phyloP scores from a whole-genome alignment of 1,284 basidiomycete species.

The Lignosus rhinocerotis region DNA sequence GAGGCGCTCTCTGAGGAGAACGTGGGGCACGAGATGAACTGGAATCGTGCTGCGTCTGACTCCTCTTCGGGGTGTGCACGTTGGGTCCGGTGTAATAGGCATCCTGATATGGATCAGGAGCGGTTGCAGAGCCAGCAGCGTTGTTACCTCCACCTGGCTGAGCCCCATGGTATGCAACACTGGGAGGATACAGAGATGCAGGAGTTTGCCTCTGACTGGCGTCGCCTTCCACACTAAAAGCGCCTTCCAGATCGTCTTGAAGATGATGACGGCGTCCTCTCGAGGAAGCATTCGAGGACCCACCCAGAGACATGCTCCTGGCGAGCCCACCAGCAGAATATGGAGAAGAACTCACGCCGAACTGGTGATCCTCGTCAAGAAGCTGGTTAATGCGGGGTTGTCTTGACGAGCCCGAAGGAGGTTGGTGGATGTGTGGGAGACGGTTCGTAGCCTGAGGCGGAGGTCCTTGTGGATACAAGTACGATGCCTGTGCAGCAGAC shows the following conservation, averaged over 20 bases:
- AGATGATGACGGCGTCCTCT: constrained; percentile 43
- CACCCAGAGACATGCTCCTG: constrained; percentile 66
- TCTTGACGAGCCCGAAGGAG: constrained; percentile 42
- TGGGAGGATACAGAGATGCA: constrained; percentile 59
- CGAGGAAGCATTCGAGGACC: constrained; percentile 29
- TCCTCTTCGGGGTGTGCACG: constrained; percentile 53
- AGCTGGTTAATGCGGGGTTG: constrained; percentile 65
- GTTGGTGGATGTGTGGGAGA: constrained; percentile 33
- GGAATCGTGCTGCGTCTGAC: constrained; percentile 54
- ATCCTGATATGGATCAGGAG: constrained; percentile 57
- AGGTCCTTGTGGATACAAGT: constrained; percentile 43
- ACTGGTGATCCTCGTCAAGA: constrained; percentile 59
- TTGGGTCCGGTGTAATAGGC: constrained; percentile 60
- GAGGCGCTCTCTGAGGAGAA: constrained; percentile 58
- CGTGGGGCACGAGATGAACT: constrained; percentile 50
- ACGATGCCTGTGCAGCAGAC: constrained; percentile 49
- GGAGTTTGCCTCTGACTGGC: constrained; percentile 38
- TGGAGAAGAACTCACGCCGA: constrained; percentile 44
- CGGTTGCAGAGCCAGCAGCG: constrained; percentile 36
- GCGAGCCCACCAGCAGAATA: constrained; percentile 56
- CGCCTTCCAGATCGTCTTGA: constrained; percentile 72
- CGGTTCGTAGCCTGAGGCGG: constrained; percentile 45
- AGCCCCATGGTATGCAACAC: constrained; percentile 53
- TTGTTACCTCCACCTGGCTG: constrained; percentile 27
- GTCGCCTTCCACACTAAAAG: constrained; percentile 54